Conservation (phyloP, 1,284 basidiomycete genomes). For the Tilletia setariae region DNA sequence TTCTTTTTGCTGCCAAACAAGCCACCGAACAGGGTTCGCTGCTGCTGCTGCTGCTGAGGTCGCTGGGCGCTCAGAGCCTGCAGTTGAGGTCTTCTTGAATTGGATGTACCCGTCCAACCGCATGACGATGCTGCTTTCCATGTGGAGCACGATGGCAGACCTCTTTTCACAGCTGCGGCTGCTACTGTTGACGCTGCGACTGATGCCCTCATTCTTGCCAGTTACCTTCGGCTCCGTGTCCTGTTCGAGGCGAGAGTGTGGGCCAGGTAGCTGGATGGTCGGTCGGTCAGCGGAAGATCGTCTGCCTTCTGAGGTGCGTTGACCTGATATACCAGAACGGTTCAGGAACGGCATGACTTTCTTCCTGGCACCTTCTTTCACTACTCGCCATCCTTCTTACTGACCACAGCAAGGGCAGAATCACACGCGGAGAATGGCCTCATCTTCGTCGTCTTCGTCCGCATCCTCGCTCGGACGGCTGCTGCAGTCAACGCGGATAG, state of each 20-base stretch:
- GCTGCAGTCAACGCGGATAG: slow-evolving; percentile 38
- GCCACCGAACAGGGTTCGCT: slow-evolving; percentile 3
- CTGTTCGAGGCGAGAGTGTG: no score
- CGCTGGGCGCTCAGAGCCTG: no score
- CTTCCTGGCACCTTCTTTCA: neutral
- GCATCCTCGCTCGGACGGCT: slow-evolving; percentile 40
- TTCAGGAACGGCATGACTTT: neutral
- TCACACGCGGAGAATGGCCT: neutral
- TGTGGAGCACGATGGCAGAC: no score
- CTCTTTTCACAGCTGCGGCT: neutral
- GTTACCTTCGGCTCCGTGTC: no score
- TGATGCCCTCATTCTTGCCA: no score
- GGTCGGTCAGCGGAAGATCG: no score
- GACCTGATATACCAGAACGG: neutral
- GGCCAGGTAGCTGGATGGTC: no score
- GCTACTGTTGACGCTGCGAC: neutral
- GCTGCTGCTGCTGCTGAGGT: neutral
- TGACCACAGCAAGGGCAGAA: neutral
- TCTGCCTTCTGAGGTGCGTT: no score
- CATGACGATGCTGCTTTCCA: no score
- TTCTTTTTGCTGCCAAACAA: neutral
- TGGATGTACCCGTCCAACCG: no score
- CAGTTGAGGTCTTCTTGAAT: no score
- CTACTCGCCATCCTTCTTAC: neutral
- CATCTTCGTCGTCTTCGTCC: slow-evolving; percentile 15